These are phyloP conservation scores for Paramyrothecium roridum DNA, from an alignment of 2,329 filamentous ascomycete species.

Conservation along the genomic window DNA sequence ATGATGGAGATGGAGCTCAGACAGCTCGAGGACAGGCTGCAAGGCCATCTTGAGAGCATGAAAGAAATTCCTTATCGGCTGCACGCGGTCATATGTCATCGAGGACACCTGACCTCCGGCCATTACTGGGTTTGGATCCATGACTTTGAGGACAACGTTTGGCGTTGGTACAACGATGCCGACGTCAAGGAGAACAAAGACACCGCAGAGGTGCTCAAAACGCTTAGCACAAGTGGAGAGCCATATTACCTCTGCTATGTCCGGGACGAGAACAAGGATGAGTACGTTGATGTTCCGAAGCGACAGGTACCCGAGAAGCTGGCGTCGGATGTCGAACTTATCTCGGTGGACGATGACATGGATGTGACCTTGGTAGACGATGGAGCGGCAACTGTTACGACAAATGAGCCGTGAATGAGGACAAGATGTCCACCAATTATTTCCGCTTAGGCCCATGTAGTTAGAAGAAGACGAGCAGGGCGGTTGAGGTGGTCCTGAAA, in stretches of 20 bases:
- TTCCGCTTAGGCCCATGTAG: no score
- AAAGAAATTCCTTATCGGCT: constrained; percentile 72
- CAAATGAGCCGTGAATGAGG: neutral
- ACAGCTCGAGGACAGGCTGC: constrained; percentile 20
- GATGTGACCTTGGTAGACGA: constrained; percentile 13
- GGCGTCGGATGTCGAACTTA: constrained; percentile 5
- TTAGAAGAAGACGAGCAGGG: neutral
- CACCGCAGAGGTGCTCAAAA: constrained; percentile 64
- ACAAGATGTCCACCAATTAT: no score
- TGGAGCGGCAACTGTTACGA: neutral
- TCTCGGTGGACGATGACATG: constrained; percentile 17
- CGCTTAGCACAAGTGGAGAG: constrained; percentile 66
- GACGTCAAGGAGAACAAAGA: constrained; percentile 68
- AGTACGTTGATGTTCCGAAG: constrained; percentile 45
- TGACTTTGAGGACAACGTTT: constrained; percentile 77
- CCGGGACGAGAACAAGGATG: constrained; percentile 59
- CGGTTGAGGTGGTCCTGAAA: neutral
- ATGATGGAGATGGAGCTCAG: constrained; percentile 40
- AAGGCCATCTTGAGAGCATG: constrained; percentile 43
- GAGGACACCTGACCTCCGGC: constrained; percentile 68
- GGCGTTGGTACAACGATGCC: constrained; percentile 94
- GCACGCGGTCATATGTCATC: constrained; percentile 91
- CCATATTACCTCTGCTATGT: constrained; percentile 85
- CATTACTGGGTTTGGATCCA: constrained; percentile 98
- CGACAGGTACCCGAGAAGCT: constrained; percentile 21